Percentiles rank a stretch among this genome's conserved stretches.
These are phyloP conservation scores for Globisporangium heterothallicum DNA, from an alignment of 352 stramenopile species.

Conservation along the genomic window DNA sequence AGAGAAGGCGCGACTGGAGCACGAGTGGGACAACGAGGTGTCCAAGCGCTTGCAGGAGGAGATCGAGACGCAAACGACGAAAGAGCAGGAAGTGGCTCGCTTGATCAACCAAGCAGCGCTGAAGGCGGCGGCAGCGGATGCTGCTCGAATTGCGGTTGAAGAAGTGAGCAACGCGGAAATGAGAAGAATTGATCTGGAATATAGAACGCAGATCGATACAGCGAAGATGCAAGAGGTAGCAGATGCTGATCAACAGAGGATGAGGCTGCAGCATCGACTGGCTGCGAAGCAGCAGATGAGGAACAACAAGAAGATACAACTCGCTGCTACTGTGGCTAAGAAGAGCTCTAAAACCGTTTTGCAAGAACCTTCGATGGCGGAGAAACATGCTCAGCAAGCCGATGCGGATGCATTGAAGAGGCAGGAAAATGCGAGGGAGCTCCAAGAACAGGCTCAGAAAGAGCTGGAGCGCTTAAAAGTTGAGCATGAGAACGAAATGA, in stretches of 20 bases:
- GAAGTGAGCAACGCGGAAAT: constrained; percentile 21
- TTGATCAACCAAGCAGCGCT: constrained; percentile 14
- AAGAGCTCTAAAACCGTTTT: background rate
- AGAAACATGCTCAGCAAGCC: constrained; percentile 16
- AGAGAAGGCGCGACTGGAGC: constrained; percentile 8
- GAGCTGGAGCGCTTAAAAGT: constrained; percentile 49
- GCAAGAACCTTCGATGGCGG: too few species aligned
- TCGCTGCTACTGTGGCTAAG: constrained; percentile 11
- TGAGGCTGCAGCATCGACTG: constrained; percentile 22
- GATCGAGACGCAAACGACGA: constrained; percentile 2
- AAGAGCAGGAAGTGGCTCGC: constrained; percentile 8
- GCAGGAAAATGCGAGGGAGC: constrained; percentile 26
- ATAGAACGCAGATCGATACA: constrained; percentile 2
- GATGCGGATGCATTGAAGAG: constrained; percentile 23
- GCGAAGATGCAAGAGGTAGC: constrained; percentile 4
- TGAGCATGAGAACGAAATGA: constrained; percentile 57
- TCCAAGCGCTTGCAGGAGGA: background rate
- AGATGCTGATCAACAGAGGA: constrained; percentile 10
- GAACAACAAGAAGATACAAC: constrained; percentile 22
- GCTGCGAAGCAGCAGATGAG: constrained; percentile 27
- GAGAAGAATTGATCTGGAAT: constrained; percentile 25
- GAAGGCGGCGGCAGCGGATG: constrained; percentile 20
- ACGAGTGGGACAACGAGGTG: constrained; percentile 10
- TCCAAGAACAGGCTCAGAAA: constrained; percentile 41
- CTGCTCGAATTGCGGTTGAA: constrained; percentile 25